phyloP scores from a whole-genome alignment of 2,329 filamentous ascomycete species.

The Chrysosporium keratinophilum region DNA sequence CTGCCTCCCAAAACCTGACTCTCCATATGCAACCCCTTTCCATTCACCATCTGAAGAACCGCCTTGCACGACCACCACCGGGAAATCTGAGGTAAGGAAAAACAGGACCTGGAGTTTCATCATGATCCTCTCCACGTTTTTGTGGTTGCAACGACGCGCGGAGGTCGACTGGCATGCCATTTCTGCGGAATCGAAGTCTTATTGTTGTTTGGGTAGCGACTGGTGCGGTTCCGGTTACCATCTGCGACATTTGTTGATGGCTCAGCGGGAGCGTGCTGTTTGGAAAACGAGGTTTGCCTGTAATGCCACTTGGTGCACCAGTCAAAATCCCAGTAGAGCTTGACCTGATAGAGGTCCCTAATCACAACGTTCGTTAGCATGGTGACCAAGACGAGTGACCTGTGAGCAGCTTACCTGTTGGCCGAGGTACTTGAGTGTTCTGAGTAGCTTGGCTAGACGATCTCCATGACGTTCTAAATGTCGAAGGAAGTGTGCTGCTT shows the following conservation, averaged over 20 bases:
- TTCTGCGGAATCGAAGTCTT: constrained; percentile 1
- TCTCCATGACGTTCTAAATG: not conserved
- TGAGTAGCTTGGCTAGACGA: not conserved
- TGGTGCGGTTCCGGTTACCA: not conserved
- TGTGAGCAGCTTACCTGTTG: not conserved
- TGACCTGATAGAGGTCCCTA: not conserved
- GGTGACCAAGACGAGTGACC: not conserved
- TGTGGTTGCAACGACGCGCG: not conserved
- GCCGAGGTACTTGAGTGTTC: not conserved
- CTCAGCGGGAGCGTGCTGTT: not conserved
- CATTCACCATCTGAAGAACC: not conserved
- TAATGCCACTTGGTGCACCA: not conserved
- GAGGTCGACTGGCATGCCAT: not conserved
- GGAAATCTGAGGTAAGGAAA: not conserved
- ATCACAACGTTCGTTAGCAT: not conserved
- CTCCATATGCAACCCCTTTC: too few species aligned
- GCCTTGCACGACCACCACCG: not conserved
- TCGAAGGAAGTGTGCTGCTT: not conserved
- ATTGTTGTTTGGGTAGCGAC: not conserved
- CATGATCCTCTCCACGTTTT: not conserved
- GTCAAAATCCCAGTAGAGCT: not conserved
- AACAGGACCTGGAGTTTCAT: not conserved
- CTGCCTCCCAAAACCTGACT: too few species aligned
- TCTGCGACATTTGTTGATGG: not conserved
- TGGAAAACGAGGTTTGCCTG: not conserved